Conservation (phyloP, 2,329 filamentous ascomycete genomes). For the Penicillium expansum region DNA sequence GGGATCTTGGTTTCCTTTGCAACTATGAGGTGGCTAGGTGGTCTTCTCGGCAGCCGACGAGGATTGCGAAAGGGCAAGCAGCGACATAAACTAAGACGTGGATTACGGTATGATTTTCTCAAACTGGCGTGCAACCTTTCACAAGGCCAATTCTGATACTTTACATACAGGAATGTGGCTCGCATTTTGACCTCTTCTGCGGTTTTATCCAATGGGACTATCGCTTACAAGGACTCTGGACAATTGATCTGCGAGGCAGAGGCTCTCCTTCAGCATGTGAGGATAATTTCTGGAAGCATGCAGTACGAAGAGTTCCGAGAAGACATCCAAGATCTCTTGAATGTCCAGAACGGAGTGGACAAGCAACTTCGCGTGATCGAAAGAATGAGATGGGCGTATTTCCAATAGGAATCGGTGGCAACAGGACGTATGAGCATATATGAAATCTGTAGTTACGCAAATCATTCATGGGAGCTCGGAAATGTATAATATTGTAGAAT, state of each 20-base stretch:
- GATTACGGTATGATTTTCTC: conserved; percentile 58
- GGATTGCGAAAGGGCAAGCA: conserved; percentile 64
- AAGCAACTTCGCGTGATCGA: conserved; percentile 76
- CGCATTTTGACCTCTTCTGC: conserved; percentile 70
- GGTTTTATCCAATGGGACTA: conserved; percentile 63
- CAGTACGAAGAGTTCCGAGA: conserved; percentile 82
- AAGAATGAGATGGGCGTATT: conserved; percentile 87
- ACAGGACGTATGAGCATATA: not conserved
- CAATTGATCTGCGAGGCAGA: conserved; percentile 87
- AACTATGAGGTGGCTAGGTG: conserved; percentile 68
- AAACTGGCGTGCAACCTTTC: not conserved
- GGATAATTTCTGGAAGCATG: conserved; percentile 66
- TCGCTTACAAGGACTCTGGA: conserved; percentile 91
- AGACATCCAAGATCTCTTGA: conserved; percentile 81
- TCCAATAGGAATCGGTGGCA: conserved; percentile 59
- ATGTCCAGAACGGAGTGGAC: conserved; percentile 72
- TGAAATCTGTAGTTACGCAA: too few species aligned
- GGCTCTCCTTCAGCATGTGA: conserved; percentile 68
- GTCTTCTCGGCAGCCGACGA: conserved; percentile 66
- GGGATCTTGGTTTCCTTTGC: conserved; percentile 83
- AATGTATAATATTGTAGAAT: not conserved
- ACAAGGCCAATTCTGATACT: conserved; percentile 2
- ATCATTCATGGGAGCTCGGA: not conserved
- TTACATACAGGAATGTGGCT: conserved; percentile 67
- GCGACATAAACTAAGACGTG: conserved; percentile 69